Evolutionary conservation across 192 early-diverging fungal species (phyloP), one percentile per base, ranked within the genome.

Genomic region (Backusella mclennaniae): DNA sequence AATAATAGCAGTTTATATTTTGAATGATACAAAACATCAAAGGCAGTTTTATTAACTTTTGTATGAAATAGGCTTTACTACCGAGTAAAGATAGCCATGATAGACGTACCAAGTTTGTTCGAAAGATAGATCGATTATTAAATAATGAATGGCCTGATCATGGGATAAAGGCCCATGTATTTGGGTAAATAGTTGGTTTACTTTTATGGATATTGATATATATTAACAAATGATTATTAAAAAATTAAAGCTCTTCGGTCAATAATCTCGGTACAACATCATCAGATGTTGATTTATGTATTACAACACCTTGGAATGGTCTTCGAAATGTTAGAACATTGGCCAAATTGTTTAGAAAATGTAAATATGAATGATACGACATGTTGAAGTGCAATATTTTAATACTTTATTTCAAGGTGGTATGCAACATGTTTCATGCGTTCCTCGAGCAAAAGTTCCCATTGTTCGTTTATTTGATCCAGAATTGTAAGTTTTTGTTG

Each of bases 401-500:
- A 59, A 23, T 71, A 69, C 21, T 53, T 67, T 67, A 39, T 44
- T 67, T 52, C 66, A 63, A 92, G 90, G 93, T 84, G 93, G 92
- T 35, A 97, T 97, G 93, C 85, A 89, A 66, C 88, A 90, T 39
- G 88, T 94, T 26, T 88, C 88, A 41, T 94, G 92, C 38, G 91
- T 98, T 8, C 89, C 92, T 14, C 88, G 90, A 9, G 97, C 97
- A 14, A 94, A 94, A 63, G 97, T 99, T 6, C 96, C 96, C 0
- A 96, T 99, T 36, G 96, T 97, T 76, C 94, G 95, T 77, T 86
- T 96, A 41, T 93, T 91, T 87, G 97, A 99, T 79, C 93, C 92
- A 29, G 92, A 95, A 85, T 87, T 89, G 90, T 92, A 91, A 82
- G 89, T 86, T 66, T 31, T 63, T 12, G 17, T 72, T 53, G 1